Evolutionary conservation across 225 moss, liverwort and hornwort genomes (phyloP).

Genomic region (Polytrichum formosum): DNA sequence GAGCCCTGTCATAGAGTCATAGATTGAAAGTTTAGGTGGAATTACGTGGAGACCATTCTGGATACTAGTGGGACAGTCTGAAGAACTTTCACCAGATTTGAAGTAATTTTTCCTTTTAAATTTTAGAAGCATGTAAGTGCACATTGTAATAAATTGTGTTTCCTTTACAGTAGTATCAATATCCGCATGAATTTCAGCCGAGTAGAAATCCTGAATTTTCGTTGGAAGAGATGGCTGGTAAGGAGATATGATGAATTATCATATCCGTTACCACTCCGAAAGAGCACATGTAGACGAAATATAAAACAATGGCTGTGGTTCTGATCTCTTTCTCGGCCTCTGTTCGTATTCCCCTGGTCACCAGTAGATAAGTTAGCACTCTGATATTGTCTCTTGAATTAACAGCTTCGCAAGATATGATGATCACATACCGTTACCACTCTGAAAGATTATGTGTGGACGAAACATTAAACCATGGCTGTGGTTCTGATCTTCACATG

Average conservation of each 20-base stretch:
- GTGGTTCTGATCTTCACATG: constrained; percentile 29
- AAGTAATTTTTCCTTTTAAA: neutral
- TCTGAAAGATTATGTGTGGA: constrained; percentile 22
- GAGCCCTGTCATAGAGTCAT: constrained; percentile 7
- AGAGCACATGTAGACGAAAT: constrained; percentile 7
- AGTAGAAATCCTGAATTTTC: neutral
- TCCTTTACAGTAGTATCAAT: neutral
- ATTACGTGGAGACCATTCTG: constrained; percentile 1
- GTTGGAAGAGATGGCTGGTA: neutral
- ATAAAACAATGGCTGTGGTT: constrained; percentile 33
- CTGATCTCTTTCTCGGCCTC: constrained; percentile 14
- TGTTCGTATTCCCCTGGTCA: neutral
- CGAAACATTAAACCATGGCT: constrained; percentile 24
- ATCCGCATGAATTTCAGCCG: neutral
- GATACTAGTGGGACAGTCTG: neutral
- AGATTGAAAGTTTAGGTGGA: constrained; percentile 1
- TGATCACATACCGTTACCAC: constrained; percentile 36
- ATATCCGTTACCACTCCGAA: constrained; percentile 41
- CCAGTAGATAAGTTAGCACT: neutral
- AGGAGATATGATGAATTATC: constrained; percentile 25
- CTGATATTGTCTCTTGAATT: too few relatives aligned
- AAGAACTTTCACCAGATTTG: neutral
- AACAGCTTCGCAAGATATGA: constrained; percentile 14
- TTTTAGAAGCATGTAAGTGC: neutral
- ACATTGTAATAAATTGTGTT: too few relatives aligned